Base-by-base conservation (phyloP, 805 yeast species). In the Suhomyces faveliae region DNA sequence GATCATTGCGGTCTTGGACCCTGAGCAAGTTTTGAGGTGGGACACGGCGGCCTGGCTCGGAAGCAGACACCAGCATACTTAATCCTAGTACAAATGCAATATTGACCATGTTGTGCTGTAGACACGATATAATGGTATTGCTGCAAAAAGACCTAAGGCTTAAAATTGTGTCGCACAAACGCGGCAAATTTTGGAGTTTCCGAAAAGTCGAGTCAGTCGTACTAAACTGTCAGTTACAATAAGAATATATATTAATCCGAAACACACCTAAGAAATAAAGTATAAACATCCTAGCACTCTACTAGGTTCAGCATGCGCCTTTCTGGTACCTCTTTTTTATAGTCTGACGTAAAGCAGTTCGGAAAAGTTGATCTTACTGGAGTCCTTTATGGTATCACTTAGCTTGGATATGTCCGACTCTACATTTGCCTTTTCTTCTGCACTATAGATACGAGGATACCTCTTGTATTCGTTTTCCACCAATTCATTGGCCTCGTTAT, bases 301-400 rank as follows among this genome's bases (percentile, higher is more conserved):
- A 17, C 35, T 42, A n/a, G n/a, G n/a, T 17, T 19, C n/a, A 19
- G n/a, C 13, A 27, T n/a, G 30, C 30, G 7, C 23, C 23, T 22
- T n/a, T n/a, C n/a, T 27, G 15, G 15, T n/a, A n/a, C n/a, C 30
- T 5, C 15, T 5, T 29, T 19, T 20, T 9, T 44, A 53, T 10
- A 53, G 46, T 46, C 46, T 49, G 44, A 53, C 51, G 43, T 47
- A 53, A 35, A 53, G 48, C 23, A 48, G 45, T 11, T 53, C 57
- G 12, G 30, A 40, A 20, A 42, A 40, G 19, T 35, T 38, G 12
- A 53, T 47, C 22, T 42, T 41, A 17, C 57, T 51, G 9, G 57
- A 43, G 23, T 53, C 50, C 35, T 49, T 53, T 30, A 51, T 40
- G 5, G 46, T 25, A 11, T 49, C 45, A 25, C 39, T 45, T 42